Percentiles rank a stretch among this genome's conserved stretches.
Conservation (phyloP, 345 rosid genomes). For the Eucalyptus cloeziana region DNA sequence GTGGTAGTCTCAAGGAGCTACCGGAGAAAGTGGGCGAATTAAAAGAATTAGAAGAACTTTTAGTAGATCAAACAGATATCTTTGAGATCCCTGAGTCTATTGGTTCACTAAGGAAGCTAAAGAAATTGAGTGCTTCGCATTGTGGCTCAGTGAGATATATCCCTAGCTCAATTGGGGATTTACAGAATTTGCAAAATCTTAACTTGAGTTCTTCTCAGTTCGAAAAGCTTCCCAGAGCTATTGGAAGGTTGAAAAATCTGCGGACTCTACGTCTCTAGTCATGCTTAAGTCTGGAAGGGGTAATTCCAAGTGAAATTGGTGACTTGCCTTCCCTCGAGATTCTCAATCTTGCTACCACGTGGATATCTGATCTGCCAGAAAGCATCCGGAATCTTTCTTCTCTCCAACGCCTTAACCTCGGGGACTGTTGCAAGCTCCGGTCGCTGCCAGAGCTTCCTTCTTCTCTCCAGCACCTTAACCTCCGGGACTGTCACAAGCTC, state of each 20-base stretch:
- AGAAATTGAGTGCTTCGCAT: rapidly evolving
- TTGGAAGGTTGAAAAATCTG: background rate
- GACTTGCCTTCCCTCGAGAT: background rate
- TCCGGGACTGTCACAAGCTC: too few relatives aligned
- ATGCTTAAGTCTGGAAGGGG: rapidly evolving
- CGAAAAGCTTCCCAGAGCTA: background rate
- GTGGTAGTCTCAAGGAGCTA: rapidly evolving
- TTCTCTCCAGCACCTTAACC: too few relatives aligned
- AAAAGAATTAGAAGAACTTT: too few relatives aligned
- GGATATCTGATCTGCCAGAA: background rate
- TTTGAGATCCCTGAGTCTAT: rapidly evolving
- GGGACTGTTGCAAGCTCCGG: too few relatives aligned
- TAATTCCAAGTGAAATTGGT: background rate
- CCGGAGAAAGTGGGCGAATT: too few relatives aligned
- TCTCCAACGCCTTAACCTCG: background rate
- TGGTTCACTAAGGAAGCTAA: background rate
- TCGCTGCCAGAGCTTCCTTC: too few relatives aligned
- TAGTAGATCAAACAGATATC: rapidly evolving
- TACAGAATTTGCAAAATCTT: background rate
- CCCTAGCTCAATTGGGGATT: background rate
- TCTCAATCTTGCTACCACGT: rapidly evolving
- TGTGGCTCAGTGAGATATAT: background rate
- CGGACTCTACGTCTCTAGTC: rapidly evolving
- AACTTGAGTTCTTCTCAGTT: background rate
- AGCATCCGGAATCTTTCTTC: background rate